Evolutionary conservation across 768 basidiomycete genomes (phyloP).

Genomic region (Nidula microcarpa): DNA sequence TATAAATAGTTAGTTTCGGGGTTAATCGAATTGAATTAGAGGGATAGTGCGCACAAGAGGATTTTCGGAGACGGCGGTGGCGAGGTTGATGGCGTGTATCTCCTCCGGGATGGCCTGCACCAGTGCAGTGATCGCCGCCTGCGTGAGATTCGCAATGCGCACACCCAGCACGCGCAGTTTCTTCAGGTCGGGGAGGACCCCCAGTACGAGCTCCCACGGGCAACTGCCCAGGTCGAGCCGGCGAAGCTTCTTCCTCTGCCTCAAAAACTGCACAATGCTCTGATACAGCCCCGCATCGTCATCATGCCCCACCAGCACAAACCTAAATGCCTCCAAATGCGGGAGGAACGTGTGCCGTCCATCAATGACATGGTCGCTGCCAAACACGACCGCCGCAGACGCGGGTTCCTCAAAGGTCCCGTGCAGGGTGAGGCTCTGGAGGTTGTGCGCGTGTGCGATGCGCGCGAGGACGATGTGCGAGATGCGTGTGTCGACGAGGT

Average conservation of each 20-base stretch:
- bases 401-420: conserved; percentile 60
- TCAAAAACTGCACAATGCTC: conserved; percentile 52
- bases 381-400: conserved; percentile 57
- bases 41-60: conserved; percentile 35
- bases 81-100: conserved; percentile 54
- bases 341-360: conserved; percentile 59
- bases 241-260: conserved; percentile 42
- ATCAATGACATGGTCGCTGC: conserved; percentile 57
- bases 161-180: conserved; percentile 57
- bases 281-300: conserved; percentile 50
- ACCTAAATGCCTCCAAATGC: conserved; percentile 58
- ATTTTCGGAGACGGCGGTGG: conserved; percentile 46
- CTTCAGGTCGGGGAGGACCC: conserved; percentile 46
- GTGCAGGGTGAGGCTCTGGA: conserved; percentile 62
- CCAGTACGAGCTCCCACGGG: conserved; percentile 58
- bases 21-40: neutral
- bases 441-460: conserved; percentile 58
- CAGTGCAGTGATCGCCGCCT: conserved; percentile 30
- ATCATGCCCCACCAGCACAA: conserved; percentile 62
- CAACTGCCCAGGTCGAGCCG: conserved; percentile 62
- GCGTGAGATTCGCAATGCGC: conserved; percentile 47
- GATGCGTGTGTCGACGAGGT: conserved; percentile 69
- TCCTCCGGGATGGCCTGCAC: conserved; percentile 37
- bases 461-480: conserved; percentile 60
- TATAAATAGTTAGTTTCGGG: too few relatives aligned